A percentile compares a stretch with the other conserved stretches of the same genome.
Conservation (phyloP, 768 basidiomycete genomes). For the Mycena crocata region DNA sequence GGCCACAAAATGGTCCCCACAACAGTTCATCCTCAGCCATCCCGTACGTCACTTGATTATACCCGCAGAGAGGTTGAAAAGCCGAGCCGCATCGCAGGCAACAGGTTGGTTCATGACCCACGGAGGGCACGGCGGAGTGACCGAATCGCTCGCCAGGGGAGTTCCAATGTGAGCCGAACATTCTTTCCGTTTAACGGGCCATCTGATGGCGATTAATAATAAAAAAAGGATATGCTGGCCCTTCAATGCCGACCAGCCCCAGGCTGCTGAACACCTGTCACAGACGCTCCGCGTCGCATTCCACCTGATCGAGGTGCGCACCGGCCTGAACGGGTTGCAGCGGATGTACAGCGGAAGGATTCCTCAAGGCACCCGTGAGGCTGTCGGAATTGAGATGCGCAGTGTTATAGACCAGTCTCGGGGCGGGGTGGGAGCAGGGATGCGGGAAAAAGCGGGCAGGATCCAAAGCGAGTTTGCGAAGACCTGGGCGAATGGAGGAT, state of each 20-base stretch:
- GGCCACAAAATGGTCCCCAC: not conserved
- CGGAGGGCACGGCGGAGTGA: slow-evolving; percentile 9
- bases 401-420: not conserved
- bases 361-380: not conserved
- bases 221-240: slow-evolving; percentile 25
- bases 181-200: not conserved
- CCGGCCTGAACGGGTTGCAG: not conserved
- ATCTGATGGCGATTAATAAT: not conserved
- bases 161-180: slow-evolving; percentile 6
- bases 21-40: slow-evolving; percentile 10
- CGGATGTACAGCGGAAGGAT: not conserved
- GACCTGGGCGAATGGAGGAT: slow-evolving; percentile 2
- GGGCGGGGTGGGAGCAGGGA: not conserved
- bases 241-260: slow-evolving; percentile 18
- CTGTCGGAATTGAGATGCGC: not conserved
- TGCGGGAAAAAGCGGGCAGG: not conserved
- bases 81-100: not conserved
- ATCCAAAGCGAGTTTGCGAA: not conserved
- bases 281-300: slow-evolving; percentile 12
- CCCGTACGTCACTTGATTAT: not conserved
- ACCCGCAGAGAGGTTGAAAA: no score
- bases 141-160: slow-evolving; percentile 6
- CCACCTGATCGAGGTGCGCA: slow-evolving; percentile 15
- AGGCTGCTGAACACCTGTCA: not conserved
- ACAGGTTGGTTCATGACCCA: slow-evolving; percentile 26